Evolutionary conservation across 31 red algal species (phyloP), one percentile per base, ranked within the genome.

Genomic region (Endocladia muricata): DNA sequence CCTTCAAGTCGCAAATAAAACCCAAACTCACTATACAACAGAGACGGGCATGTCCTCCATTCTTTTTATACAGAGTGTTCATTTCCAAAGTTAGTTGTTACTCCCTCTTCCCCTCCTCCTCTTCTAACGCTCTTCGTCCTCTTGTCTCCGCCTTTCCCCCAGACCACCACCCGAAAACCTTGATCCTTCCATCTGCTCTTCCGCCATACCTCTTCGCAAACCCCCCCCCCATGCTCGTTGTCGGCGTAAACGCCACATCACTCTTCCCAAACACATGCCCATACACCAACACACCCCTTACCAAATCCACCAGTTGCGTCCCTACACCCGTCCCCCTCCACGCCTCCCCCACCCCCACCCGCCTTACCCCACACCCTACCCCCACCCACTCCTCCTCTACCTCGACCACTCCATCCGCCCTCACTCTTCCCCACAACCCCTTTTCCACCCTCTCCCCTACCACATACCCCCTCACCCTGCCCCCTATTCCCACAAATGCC

Each of bases 151-250:
- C 25, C 13, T 11, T 28, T 4, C 4, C 30, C 25, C 6, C 30
- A 4, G 55, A 28, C 6, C 55, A 6, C 25, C 25, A 6, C 25
- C 55, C 55, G 32, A 28, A 58, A 11, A 58, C 30, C 55, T 28
- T 28, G 32, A 58, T 28, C 6, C 55, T 22, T 15, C 13, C 55
- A 13, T 28, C 63, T 5, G 32, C 23, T 22, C 11, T 22, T 38
- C n/a, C 33, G n/a, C 23, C 25, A 32, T 68, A 68, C n/a, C 36
- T 32, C n/a, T 68, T 32, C 33, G 63, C 63, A 22, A 68, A 38
- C 63, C 33, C 5, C 25, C 8, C 4, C 7, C 63, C 63, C 3
- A 22, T 68, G 30, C 38, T n/a, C n/a, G 63, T 68, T 4, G 63
- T 34, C 6, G 63, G 5, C 25, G 25, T 68, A 32, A 68, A 68